phyloP scores from a whole-genome alignment of 1,284 basidiomycete species.

The Fomitopsis pinicola region DNA sequence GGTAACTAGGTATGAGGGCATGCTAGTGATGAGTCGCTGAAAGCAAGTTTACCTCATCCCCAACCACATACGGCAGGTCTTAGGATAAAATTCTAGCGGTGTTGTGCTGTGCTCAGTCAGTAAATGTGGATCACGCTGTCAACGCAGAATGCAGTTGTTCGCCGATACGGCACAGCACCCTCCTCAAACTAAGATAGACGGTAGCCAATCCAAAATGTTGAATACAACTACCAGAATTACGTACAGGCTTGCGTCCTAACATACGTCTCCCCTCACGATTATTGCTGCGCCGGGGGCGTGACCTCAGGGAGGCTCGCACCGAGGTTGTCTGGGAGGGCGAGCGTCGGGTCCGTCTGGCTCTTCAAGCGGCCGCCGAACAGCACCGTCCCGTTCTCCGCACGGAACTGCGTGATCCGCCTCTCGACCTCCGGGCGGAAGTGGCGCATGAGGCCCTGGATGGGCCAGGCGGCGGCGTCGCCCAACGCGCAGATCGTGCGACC shows the following conservation, averaged over 20 bases:
- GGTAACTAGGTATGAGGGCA: conserved; percentile 5
- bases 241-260: not conserved
- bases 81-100: too few species aligned
- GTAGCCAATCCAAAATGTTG: not conserved
- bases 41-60: too few species aligned
- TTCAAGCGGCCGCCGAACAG: conserved; percentile 84
- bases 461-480: conserved; percentile 98
- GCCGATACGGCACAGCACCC: too few species aligned
- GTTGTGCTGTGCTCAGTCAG: too few species aligned
- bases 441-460: conserved; percentile 93
- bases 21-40: not conserved
- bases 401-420: conserved; percentile 78
- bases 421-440: conserved; percentile 97
- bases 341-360: conserved; percentile 65
- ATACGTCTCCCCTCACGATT: not conserved
- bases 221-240: not conserved
- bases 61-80: too few species aligned
- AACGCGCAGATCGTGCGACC: conserved; percentile 95
- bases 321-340: conserved; percentile 82
- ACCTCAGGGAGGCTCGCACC: conserved; percentile 45
- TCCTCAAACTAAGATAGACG: not conserved
- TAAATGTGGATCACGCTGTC: too few species aligned
- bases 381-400: conserved; percentile 78
- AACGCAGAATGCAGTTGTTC: too few species aligned
- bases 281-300: not conserved